Conservation (phyloP, 2,329 filamentous ascomycete genomes). For the Cladobotryum mycophilum region DNA sequence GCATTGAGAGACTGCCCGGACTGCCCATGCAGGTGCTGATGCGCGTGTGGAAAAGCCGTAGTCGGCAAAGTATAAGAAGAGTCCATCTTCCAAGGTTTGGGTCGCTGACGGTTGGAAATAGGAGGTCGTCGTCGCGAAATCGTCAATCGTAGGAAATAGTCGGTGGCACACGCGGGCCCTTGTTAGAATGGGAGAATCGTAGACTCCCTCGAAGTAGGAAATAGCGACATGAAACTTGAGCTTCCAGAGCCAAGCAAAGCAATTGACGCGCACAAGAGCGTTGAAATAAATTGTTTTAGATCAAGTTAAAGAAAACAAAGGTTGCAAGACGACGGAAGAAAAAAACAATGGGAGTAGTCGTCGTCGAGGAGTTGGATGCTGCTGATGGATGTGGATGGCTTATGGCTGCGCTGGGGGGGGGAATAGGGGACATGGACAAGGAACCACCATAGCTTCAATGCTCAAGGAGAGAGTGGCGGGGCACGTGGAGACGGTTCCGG, state of each 20-base stretch:
- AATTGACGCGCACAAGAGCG: conserved; percentile 1
- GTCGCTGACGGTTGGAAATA: too few relatives aligned
- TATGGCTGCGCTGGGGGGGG: background rate
- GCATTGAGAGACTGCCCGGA: conserved; percentile 36
- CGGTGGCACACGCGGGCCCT: background rate
- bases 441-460: background rate
- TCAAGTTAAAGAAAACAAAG: background rate
- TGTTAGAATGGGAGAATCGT: conserved; percentile 9
- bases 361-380: too few relatives aligned
- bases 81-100: conserved; percentile 30
- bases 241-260: conserved; percentile 1
- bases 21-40: conserved; percentile 38
- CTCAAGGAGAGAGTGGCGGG: conserved; percentile 5
- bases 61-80: conserved; percentile 50
- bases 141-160: background rate
- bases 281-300: background rate
- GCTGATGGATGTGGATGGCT: too few relatives aligned
- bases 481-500: conserved; percentile 8
- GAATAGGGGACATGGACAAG: background rate
- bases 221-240: conserved; percentile 3
- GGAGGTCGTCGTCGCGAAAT: background rate
- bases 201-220: background rate
- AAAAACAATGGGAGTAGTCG: too few relatives aligned
- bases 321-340: background rate
- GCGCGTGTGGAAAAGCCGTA: conserved; percentile 42